A percentile compares a stretch with the other conserved stretches of the same genome.
Conservation (phyloP, 2,329 filamentous ascomycete species). For the Fusarium ambrosium region DNA sequence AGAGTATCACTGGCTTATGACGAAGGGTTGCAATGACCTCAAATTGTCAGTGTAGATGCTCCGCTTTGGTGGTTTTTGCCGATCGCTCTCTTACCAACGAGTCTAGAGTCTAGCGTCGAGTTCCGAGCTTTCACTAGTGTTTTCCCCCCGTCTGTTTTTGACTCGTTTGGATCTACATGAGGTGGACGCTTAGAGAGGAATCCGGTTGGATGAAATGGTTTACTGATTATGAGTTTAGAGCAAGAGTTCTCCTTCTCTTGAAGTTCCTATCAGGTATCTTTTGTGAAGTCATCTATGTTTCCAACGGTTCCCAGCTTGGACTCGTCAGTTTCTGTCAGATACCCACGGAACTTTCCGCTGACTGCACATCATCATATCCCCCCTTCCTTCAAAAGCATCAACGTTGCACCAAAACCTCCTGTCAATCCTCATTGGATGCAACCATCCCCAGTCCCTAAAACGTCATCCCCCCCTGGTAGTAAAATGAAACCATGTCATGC, state of each 20-base stretch:
- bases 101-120: slow-evolving; percentile 16
- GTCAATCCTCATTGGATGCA: neutral
- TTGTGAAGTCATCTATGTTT: neutral
- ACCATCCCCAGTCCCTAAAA: neutral
- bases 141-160: neutral
- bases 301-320: neutral
- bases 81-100: slow-evolving; percentile 24
- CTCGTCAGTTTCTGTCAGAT: neutral
- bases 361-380: slow-evolving; percentile 5
- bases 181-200: neutral
- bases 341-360: neutral
- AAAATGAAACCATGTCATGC: neutral
- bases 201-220: neutral
- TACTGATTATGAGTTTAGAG: neutral
- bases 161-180: neutral
- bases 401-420: neutral
- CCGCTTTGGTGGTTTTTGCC: slow-evolving; percentile 14
- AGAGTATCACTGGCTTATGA: neutral
- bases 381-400: neutral
- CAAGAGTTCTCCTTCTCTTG: neutral
- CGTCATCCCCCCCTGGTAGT: slow-evolving; percentile 11
- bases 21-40: neutral
- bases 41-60: neutral
- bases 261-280: neutral
- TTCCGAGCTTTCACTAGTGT: neutral